Base-by-base conservation (phyloP, 2,329 filamentous ascomycete species). In the Geosmithia putterillii region DNA sequence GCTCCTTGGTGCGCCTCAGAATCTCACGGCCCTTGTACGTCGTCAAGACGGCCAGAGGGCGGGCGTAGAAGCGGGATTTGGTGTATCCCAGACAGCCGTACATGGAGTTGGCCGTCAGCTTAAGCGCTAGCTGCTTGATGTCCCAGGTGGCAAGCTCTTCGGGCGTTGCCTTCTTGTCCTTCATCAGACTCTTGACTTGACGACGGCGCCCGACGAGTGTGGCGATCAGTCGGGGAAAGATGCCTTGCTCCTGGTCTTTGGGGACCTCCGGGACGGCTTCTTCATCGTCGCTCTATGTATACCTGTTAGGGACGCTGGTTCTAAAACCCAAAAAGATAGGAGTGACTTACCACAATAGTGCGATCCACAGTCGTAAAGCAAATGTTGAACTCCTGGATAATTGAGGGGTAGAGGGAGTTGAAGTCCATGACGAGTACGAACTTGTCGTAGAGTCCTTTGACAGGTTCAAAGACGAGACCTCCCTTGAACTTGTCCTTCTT, bases 401-500 rank as follows among this genome's bases (percentile, higher is more conserved):
- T 96, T 57, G 87, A 95, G 25, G 92, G 92, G 56, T 98, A 98
- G 48, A 98, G 71, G 54, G 89, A 95, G 74, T 98, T 98, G 71
- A 98, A 98, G 70, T 98, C 92, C 94, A 98, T 98, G 62, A 98
- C 94, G 44, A 98, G 76, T 43, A 98, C 85, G 61, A 94, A 95
- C 65, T 94, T 94, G 73, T 98, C 92, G 58, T 98, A 98, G 4
- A 98, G 74, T 17, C 94, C 92, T 62, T 90, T 95, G 60, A 96
- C 89, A 4, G 92, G 92, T 61, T 98, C 92, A 54, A 98, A 96
- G 45, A 98, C 92, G 25, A 98, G 79, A 71, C 94, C 92, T 58
- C 92, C 92, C 69, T 98, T 96, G 71, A 84, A 98, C 64, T 96
- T 98, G 66, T 98, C 94, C 63, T 95, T 98, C 72, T 96, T 98